These are phyloP conservation scores for Hanseniaspora hatyaiensis DNA, from an alignment of 805 yeast genomes.

Conservation along the genomic window DNA sequence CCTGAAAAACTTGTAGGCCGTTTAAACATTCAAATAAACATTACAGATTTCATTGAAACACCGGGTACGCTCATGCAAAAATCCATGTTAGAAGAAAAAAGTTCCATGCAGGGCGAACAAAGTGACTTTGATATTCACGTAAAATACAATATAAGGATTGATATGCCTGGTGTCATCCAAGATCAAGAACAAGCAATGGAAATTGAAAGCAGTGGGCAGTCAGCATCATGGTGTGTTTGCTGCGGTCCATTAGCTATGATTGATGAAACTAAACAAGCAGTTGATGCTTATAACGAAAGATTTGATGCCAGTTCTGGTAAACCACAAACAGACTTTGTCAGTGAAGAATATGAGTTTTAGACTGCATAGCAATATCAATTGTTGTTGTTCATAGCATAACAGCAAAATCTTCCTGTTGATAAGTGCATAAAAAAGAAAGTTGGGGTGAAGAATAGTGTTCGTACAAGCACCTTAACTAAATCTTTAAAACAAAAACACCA, in stretches of 20 bases:
- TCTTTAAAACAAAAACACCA: no score
- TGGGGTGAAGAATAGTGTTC: no score
- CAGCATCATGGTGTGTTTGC: conserved; percentile 2
- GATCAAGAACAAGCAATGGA: neutral
- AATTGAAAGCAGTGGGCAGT: neutral
- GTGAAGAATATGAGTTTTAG: conserved; percentile 8
- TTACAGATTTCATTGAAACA: neutral
- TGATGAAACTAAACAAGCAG: neutral
- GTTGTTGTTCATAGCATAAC: no score
- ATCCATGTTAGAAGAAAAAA: neutral
- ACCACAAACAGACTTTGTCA: neutral
- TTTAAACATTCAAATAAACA: neutral
- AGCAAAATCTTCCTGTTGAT: neutral
- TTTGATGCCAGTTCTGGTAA: no score
- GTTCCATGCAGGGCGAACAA: neutral
- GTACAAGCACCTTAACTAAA: no score
- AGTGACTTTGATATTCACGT: neutral
- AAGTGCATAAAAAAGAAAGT: no score
- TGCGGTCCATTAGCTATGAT: conserved; percentile 11
- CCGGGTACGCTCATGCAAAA: neutral
- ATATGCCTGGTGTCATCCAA: neutral
- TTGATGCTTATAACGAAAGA: conserved; percentile 3
- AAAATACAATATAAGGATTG: neutral
- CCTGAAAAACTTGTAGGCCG: neutral
- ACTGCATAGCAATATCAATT: no score